Base-by-base conservation (phyloP, 208 protist species). In the Acanthamoeba triangularis region DNA sequence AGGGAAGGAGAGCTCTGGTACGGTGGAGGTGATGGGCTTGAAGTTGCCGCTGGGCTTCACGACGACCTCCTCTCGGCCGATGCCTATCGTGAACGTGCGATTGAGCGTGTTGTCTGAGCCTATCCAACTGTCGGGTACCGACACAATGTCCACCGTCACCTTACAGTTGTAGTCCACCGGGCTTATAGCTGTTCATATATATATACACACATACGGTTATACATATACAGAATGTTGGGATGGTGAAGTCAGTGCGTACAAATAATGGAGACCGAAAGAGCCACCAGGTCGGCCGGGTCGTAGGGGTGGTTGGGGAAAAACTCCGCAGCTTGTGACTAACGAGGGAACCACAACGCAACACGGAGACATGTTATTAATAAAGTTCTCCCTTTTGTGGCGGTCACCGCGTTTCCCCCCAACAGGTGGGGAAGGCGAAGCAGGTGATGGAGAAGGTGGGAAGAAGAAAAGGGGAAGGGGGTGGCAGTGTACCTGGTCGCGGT, bases 111-210 rank as follows among this genome's bases (percentile, higher is more conserved):
- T 2, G 78, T 49, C 85, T 0, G 56, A 20, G 3, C 23, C 35
- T 30, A 30, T 91, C 16, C 63, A 35, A 61, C 87, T 69, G 1
- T 69, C 61, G 0, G 56, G 25, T 18, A 30, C 11, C 13, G 4
- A 28, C 18, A 44, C 52, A 8, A 91, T 3, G 23, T 91, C 49
- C 20, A 91, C 16, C 16, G n/a, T 91, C 13, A 67, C 61, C 85
- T 91, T 91, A 7, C 63, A 13, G 23, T 41, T 41, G 54, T 91
- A 91, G 85, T 91, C 85, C 20, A 23, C 44, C 54, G 85, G 85
- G 54, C 33, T 91, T n/a, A 91, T 35, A 23, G 14, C 84, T 91
- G 3, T 49, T 20, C 8, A 30, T 30, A 28, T 18, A 41, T 33
- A 8, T n/a, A n/a, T n/a, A n/a, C n/a, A n/a, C n/a, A n/a, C n/a